Evolutionary conservation across 176 grass and related monocot genomes (phyloP).

Genomic region (Cenchrus purpureus): DNA sequence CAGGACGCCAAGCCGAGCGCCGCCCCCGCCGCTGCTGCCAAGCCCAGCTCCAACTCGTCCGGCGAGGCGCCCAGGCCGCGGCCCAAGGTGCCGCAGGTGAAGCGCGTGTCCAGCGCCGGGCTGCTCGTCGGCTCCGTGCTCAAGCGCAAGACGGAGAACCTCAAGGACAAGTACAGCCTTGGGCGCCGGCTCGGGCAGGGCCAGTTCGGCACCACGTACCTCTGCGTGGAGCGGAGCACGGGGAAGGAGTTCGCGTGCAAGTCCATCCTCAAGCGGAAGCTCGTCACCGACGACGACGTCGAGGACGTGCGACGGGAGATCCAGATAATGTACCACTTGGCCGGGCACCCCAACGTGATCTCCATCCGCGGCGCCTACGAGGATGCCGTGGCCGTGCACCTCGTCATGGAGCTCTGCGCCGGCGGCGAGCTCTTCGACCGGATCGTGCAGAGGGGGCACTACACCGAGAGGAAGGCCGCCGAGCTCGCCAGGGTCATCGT

Average conservation of each 20-base stretch:
- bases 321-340: slow-evolving; percentile 88
- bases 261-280: slow-evolving; percentile 82
- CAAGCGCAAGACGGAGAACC: slow-evolving; percentile 76
- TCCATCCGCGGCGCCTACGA: slow-evolving; percentile 70
- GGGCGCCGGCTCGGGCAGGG: slow-evolving; percentile 88
- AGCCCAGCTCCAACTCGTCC: background rate
- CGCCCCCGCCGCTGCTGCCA: background rate
- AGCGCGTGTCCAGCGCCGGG: slow-evolving; percentile 74
- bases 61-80: slow-evolving; percentile 24
- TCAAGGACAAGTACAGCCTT: slow-evolving; percentile 88
- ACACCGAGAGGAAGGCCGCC: slow-evolving; percentile 68
- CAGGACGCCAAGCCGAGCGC: slow-evolving; percentile 3
- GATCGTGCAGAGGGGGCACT: slow-evolving; percentile 68
- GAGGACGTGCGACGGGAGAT: slow-evolving; percentile 82
- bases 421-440: slow-evolving; percentile 81
- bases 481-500: slow-evolving; percentile 75
- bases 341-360: slow-evolving; percentile 68
- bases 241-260: slow-evolving; percentile 84
- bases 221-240: slow-evolving; percentile 74
- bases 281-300: slow-evolving; percentile 73
- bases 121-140: slow-evolving; percentile 76
- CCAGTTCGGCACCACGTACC: slow-evolving; percentile 91
- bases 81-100: slow-evolving; percentile 66
- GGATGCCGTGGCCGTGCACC: slow-evolving; percentile 77
- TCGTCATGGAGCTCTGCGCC: slow-evolving; percentile 83